phyloP scores from a whole-genome alignment of 2,329 filamentous ascomycete species.

The Scleromitrula shiraiana region DNA sequence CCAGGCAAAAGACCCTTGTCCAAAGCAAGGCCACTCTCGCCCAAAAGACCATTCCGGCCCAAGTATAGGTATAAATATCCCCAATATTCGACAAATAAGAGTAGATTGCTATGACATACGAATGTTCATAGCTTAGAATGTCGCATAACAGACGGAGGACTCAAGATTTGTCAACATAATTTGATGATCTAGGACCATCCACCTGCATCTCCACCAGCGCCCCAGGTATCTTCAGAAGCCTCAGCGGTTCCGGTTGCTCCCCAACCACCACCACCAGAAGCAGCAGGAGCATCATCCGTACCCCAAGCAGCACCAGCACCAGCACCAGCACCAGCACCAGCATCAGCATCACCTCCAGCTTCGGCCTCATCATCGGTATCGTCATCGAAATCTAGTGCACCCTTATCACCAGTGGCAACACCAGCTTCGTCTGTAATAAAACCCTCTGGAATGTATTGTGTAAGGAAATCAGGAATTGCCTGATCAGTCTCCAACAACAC shows the following conservation, averaged over 20 bases:
- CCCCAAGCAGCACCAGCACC: background rate
- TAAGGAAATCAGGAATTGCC: constrained; percentile 72
- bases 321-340: background rate
- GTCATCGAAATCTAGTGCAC: constrained; percentile 38
- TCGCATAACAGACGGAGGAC: background rate
- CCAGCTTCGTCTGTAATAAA: constrained; percentile 22
- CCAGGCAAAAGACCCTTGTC: background rate
- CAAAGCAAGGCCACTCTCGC: background rate
- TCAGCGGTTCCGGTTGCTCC: background rate
- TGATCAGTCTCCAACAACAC: constrained; percentile 75
- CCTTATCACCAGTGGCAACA: constrained; percentile 16
- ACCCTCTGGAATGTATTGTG: constrained; percentile 53
- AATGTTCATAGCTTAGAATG: background rate
- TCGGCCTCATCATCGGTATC: constrained; percentile 51
- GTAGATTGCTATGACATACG: background rate
- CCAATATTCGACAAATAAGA: background rate
- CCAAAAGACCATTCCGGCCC: background rate
- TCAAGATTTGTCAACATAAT: background rate
- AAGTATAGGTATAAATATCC: background rate
- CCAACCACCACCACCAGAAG: background rate
- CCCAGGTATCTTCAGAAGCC: background rate
- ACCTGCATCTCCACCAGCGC: background rate
- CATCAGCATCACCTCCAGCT: constrained; percentile 7
- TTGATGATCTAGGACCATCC: background rate
- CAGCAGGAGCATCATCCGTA: background rate